phyloP scores from a whole-genome alignment of 768 basidiomycete species.

The Pleurotus ostreatus region DNA sequence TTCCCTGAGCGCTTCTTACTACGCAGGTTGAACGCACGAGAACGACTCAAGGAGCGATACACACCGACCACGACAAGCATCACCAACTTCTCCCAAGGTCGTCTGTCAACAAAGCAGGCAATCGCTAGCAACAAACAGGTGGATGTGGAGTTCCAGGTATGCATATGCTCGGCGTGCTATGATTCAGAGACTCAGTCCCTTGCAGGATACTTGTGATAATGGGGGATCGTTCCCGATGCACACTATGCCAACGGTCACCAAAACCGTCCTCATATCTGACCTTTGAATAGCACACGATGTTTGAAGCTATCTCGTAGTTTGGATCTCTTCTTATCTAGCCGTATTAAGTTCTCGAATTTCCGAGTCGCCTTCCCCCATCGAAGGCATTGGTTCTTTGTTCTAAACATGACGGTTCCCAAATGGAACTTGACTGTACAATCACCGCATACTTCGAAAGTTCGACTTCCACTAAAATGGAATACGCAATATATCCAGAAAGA shows the following conservation, averaged over 20 bases:
- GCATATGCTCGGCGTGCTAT: background rate
- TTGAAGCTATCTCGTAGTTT: too few relatives aligned
- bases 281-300: background rate
- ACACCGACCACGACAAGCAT: constrained; percentile 8
- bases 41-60: constrained; percentile 12
- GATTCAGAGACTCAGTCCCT: background rate
- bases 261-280: constrained; percentile 1
- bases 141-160: constrained; percentile 5
- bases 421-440: too few relatives aligned
- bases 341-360: too few relatives aligned
- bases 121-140: background rate
- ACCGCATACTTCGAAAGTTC: too few relatives aligned
- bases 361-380: too few relatives aligned
- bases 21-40: constrained; percentile 19
- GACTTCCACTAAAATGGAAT: too few relatives aligned
- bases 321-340: too few relatives aligned
- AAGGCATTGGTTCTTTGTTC: too few relatives aligned
- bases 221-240: background rate
- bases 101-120: background rate
- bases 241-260: constrained; percentile 4
- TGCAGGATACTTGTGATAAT: background rate
- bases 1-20: background rate
- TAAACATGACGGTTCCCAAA: too few relatives aligned
- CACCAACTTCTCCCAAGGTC: background rate
- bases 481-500: too few relatives aligned